Conservation (phyloP, 169 alveolate species). For the Haemoproteus tartakovskyi region DNA sequence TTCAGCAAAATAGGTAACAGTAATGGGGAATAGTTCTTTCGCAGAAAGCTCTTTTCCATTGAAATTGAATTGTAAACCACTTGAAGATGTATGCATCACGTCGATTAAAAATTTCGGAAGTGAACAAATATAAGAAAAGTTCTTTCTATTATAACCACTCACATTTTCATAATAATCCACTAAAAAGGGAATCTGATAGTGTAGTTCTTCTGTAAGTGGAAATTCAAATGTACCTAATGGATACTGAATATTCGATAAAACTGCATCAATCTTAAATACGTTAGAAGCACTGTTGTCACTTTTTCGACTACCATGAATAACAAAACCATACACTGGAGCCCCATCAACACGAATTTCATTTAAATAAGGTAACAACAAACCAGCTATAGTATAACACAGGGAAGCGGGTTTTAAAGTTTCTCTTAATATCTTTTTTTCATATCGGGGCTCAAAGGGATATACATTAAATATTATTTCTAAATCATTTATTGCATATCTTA, state of each 20-base stretch:
- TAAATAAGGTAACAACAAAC: constrained; percentile 5
- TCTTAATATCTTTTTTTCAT: constrained; percentile 41
- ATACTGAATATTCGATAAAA: constrained; percentile 16
- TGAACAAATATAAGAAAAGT: constrained; percentile 15
- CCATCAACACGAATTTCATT: constrained; percentile 9
- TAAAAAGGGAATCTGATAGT: constrained; percentile 42
- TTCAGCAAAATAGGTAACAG: constrained; percentile 7
- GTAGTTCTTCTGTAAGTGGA: constrained; percentile 18
- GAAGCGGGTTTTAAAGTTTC: constrained; percentile 52
- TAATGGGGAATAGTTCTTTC: constrained; percentile 17
- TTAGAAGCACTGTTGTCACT: constrained; percentile 4
- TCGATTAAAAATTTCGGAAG: constrained; percentile 35
- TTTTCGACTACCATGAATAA: constrained; percentile 23
- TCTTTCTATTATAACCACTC: constrained; percentile 9
- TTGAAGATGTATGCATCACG: constrained; percentile 17
- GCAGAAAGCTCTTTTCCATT: constrained; percentile 17
- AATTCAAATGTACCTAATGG: constrained; percentile 22
- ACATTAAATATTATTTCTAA: constrained; percentile 30
- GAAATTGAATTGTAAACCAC: constrained; percentile 15
- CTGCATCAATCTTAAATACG: constrained; percentile 7
- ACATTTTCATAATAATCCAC: constrained; percentile 27
- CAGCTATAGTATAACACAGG: constrained; percentile 29
- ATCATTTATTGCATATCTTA: constrained; percentile 42
- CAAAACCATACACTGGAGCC: constrained; percentile 38
- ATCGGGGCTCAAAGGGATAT: constrained; percentile 11